Evolutionary conservation across 345 rosid genomes (phyloP).

Genomic region (Salix exigua): DNA sequence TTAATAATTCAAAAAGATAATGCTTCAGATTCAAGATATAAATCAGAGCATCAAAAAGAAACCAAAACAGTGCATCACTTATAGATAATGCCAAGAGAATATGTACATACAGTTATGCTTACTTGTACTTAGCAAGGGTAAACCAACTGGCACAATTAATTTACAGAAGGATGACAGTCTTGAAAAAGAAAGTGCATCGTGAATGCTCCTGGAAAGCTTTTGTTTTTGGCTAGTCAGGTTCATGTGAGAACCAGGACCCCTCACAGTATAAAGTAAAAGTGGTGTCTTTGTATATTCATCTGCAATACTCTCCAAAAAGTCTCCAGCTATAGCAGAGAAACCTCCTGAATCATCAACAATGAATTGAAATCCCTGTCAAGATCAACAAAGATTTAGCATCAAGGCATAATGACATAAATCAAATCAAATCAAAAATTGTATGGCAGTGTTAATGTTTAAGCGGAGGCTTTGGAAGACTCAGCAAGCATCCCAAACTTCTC

Average conservation of each 20-base stretch:
- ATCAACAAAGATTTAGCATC: slow-evolving; percentile 11
- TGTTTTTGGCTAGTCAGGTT: slow-evolving; percentile 43
- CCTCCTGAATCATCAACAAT: slow-evolving; percentile 87
- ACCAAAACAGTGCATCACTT: neutral
- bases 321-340: slow-evolving; percentile 74
- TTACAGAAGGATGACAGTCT: slow-evolving; percentile 61
- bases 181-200: slow-evolving; percentile 80
- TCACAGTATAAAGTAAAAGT: slow-evolving; percentile 61
- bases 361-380: slow-evolving; percentile 80
- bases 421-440: neutral
- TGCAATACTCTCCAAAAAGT: slow-evolving; percentile 71
- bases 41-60: neutral
- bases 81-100: neutral
- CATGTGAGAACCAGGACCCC: slow-evolving; percentile 49
- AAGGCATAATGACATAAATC: neutral
- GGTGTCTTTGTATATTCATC: slow-evolving; percentile 78
- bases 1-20: neutral
- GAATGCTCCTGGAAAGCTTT: slow-evolving; percentile 54
- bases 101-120: slow-evolving; percentile 23
- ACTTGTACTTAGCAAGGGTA: slow-evolving; percentile 70
- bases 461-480: neutral
- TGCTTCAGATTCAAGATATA: neutral
- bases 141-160: slow-evolving; percentile 77
- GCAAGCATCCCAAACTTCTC: neutral
- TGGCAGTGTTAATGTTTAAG: neutral